A percentile compares a stretch with the other conserved stretches of the same genome.
phyloP scores from a whole-genome alignment of 495 filamentous ascomycete genomes.

The Umbilicaria muhlenbergii region DNA sequence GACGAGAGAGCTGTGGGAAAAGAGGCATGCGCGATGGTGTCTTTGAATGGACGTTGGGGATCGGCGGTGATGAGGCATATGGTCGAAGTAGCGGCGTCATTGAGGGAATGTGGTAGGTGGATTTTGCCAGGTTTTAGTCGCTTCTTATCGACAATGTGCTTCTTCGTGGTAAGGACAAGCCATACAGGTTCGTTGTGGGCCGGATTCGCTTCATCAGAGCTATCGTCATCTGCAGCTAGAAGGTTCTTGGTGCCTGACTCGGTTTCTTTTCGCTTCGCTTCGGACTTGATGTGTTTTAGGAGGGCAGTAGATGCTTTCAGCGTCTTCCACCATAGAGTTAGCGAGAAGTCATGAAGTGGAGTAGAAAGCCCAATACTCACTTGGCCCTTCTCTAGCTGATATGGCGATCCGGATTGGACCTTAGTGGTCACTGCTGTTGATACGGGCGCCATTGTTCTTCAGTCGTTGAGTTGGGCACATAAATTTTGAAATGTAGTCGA shows the following conservation, averaged over 20 bases:
- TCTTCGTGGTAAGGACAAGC: conserved; percentile 81
- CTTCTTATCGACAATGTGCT: conserved; percentile 60
- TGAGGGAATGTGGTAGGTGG: conserved; percentile 50
- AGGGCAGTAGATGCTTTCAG: conserved; percentile 70
- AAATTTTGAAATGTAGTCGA: too few species aligned
- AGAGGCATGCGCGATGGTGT: conserved; percentile 55
- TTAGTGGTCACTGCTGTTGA: conserved; percentile 35
- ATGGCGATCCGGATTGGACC: conserved; percentile 38
- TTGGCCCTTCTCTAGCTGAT: conserved; percentile 49
- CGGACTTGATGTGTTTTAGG: conserved; percentile 59
- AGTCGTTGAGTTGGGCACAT: too few species aligned
- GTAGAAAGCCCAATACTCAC: conserved; percentile 19
- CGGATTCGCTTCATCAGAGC: conserved; percentile 27
- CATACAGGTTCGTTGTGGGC: conserved; percentile 54
- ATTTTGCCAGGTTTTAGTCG: conserved; percentile 66
- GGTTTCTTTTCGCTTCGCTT: conserved; percentile 39
- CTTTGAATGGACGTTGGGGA: conserved; percentile 82
- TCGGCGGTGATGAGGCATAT: conserved; percentile 77
- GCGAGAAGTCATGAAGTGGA: not conserved
- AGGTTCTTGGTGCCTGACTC: conserved; percentile 53
- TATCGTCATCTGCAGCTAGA: conserved; percentile 42
- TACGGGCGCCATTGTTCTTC: conserved; percentile 14
- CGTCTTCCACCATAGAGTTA: conserved; percentile 31
- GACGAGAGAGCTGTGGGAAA: conserved; percentile 59
- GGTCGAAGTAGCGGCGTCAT: conserved; percentile 40